Conservation (phyloP, 2,329 filamentous ascomycete genomes). For the Cordyceps cateniannulata region DNA sequence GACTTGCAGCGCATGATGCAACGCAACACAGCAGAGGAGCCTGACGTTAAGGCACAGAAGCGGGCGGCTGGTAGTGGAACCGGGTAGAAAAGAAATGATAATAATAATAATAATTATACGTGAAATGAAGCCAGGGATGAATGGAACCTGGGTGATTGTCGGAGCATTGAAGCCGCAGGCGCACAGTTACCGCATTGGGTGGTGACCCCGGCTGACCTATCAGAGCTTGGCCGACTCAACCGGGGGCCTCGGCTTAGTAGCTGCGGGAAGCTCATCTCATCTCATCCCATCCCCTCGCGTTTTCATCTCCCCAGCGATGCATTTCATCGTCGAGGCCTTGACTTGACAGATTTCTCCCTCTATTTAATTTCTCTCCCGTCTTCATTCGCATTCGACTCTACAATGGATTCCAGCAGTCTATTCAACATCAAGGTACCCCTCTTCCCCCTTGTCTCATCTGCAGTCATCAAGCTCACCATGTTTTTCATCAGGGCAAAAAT, state of each 20-base stretch:
- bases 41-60: too few species aligned
- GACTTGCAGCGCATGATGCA: too few species aligned
- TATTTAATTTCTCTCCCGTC: not conserved
- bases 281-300: not conserved
- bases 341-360: not conserved
- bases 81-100: too few species aligned
- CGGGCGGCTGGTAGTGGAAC: too few species aligned
- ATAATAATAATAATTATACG: too few species aligned
- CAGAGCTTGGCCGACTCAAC: not conserved
- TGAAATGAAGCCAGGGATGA: too few species aligned
- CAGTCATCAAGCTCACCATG: not conserved
- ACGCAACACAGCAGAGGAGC: too few species aligned
- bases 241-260: constrained; percentile 2
- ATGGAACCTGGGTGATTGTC: too few species aligned
- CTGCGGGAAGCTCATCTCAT: not conserved
- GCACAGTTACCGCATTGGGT: not conserved
- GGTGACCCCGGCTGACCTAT: not conserved
- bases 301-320: not conserved
- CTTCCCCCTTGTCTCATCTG: constrained; percentile 12
- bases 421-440: constrained; percentile 57
- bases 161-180: not conserved
- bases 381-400: too few species aligned
- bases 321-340: too few species aligned
- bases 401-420: constrained; percentile 26
- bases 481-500: constrained; percentile 43